Evolutionary conservation across 2,329 filamentous ascomycete species (phyloP).

Genomic region (Fulvia fulva): DNA sequence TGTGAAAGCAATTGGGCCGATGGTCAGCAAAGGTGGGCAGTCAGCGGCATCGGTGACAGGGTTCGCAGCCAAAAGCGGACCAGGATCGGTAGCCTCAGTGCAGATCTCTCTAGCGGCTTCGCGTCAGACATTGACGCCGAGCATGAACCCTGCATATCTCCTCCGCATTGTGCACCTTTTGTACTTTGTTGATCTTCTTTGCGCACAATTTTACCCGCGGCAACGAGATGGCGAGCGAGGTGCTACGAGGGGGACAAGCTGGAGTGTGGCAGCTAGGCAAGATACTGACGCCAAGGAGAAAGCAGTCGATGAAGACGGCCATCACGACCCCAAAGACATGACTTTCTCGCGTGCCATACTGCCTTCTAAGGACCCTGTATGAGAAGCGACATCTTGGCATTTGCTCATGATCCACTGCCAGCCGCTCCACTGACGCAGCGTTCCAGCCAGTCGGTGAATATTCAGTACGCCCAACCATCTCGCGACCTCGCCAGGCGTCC

Average conservation of each 20-base stretch:
- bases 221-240: too few species aligned
- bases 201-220: too few species aligned
- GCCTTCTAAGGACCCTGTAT: too few species aligned
- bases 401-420: neutral
- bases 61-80: neutral
- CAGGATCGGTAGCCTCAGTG: neutral
- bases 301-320: too few species aligned
- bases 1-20: neutral
- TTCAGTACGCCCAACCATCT: neutral
- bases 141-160: neutral
- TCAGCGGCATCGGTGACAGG: neutral
- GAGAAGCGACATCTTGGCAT: too few species aligned
- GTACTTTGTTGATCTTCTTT: neutral
- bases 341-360: too few species aligned
- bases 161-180: too few species aligned
- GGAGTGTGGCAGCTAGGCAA: too few species aligned
- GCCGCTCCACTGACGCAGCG: neutral
- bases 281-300: too few species aligned
- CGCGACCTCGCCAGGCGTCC: neutral
- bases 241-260: too few species aligned
- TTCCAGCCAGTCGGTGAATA: neutral
- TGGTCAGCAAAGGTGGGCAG: neutral
- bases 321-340: too few species aligned
- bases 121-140: neutral
- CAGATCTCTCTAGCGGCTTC: neutral